Conservation (phyloP, 495 filamentous ascomycete genomes). For the Physcia stellaris region DNA sequence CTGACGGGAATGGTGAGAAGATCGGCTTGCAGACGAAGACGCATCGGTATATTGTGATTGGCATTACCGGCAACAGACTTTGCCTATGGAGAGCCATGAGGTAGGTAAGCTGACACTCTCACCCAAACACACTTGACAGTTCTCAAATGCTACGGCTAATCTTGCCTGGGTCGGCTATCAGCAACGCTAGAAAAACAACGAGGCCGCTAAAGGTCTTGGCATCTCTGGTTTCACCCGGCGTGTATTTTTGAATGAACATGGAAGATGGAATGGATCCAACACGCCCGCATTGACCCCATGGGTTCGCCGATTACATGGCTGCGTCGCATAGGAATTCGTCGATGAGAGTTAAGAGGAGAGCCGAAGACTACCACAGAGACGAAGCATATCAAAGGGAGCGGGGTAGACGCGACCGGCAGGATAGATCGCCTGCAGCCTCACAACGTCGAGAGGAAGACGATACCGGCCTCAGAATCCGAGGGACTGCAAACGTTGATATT, state of each 20-base stretch:
- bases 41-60: neutral
- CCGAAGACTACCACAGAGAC: slow-evolving; percentile 25
- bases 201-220: too few species aligned
- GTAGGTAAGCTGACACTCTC: slow-evolving; percentile 2
- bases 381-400: slow-evolving; percentile 14
- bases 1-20: too few species aligned
- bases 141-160: slow-evolving; percentile 9
- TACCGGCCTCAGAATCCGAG: slow-evolving; percentile 14
- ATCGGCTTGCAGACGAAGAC: too few species aligned
- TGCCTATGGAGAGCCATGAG: slow-evolving; percentile 1
- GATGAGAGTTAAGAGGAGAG: slow-evolving; percentile 45
- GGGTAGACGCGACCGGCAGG: slow-evolving; percentile 4
- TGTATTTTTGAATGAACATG: too few species aligned
- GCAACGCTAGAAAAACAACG: too few species aligned
- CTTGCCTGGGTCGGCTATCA: slow-evolving; percentile 5
- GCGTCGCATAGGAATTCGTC: slow-evolving; percentile 42
- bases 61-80: neutral
- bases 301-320: slow-evolving; percentile 35
- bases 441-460: slow-evolving; percentile 6
- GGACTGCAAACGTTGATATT: slow-evolving; percentile 9
- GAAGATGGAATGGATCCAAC: too few species aligned
- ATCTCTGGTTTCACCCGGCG: too few species aligned
- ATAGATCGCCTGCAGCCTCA: slow-evolving; percentile 8
- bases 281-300: slow-evolving; percentile 14
- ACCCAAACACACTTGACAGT: slow-evolving; percentile 4